phyloP scores from a whole-genome alignment of 2,329 filamentous ascomycete genomes.

The Claviceps cyperi region DNA sequence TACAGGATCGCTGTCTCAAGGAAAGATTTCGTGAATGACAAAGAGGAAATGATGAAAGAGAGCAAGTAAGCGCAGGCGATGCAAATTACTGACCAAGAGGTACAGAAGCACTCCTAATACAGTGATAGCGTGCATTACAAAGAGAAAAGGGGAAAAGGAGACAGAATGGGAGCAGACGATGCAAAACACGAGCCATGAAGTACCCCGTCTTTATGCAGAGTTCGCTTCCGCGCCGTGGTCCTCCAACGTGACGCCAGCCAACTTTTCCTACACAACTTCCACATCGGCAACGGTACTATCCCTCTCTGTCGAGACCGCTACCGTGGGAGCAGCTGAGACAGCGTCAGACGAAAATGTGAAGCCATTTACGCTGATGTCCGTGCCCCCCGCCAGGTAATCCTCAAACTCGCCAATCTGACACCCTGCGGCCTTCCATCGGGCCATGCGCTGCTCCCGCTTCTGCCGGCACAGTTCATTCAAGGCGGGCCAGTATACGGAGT shows the following conservation, averaged over 20 bases:
- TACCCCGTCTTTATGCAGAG: not conserved
- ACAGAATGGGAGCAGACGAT: not conserved
- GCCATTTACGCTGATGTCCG: conserved; percentile 20
- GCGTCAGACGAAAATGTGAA: conserved; percentile 11
- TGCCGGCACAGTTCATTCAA: conserved; percentile 57
- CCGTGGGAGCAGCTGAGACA: not conserved
- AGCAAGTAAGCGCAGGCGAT: too few relatives aligned
- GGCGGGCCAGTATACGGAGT: conserved; percentile 77
- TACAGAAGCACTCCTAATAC: not conserved
- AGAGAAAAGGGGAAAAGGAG: not conserved
- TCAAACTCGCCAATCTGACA: conserved; percentile 77
- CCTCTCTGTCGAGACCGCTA: not conserved
- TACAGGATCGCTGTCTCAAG: too few relatives aligned
- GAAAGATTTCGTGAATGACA: too few relatives aligned
- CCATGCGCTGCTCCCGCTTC: conserved; percentile 44
- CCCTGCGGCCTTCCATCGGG: conserved; percentile 68
- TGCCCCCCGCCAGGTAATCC: conserved; percentile 61
- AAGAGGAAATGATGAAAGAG: too few relatives aligned
- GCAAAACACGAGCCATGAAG: not conserved
- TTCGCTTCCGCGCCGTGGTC: not conserved
- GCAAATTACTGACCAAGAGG: too few relatives aligned
- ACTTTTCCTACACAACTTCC: conserved; percentile 7
- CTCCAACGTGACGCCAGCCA: conserved; percentile 5
- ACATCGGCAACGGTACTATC: conserved; percentile 1
- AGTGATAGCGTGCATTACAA: not conserved